Evolutionary conservation across 768 basidiomycete genomes (phyloP).

Genomic region (Trametopsis cervina): DNA sequence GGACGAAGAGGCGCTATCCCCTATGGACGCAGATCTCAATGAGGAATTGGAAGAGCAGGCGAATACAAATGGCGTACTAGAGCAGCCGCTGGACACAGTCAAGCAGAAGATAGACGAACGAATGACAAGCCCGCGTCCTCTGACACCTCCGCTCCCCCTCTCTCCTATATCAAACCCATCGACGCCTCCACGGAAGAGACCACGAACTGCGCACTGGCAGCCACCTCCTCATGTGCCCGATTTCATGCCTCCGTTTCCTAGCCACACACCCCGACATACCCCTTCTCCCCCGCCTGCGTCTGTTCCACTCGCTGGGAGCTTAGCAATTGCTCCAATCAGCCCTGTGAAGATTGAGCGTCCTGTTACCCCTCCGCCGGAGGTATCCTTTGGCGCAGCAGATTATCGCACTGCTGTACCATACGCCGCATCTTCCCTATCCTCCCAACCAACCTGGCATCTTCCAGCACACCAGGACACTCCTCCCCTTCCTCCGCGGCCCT

Average conservation of each 20-base stretch:
- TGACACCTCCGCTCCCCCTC: conserved; percentile 40
- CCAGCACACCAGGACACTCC: conserved; percentile 26
- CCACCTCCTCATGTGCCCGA: conserved; percentile 59
- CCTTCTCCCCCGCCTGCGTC: conserved; percentile 30
- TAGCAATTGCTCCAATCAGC: conserved; percentile 27
- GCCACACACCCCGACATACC: conserved; percentile 26
- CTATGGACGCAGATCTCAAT: conserved; percentile 5
- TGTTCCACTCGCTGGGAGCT: conserved; percentile 16
- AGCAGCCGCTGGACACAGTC: background rate
- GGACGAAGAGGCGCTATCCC: conserved; percentile 14
- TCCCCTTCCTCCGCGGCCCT: conserved; percentile 17
- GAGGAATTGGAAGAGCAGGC: background rate
- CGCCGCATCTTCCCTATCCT: conserved; percentile 61
- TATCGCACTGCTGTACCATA: conserved; percentile 71
- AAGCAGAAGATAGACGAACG: background rate
- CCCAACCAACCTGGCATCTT: conserved; percentile 63
- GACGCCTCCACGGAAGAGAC: conserved; percentile 51
- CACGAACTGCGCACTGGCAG: conserved; percentile 49
- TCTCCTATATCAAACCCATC: conserved; percentile 54
- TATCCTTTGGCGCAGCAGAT: conserved; percentile 48
- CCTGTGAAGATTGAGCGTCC: conserved; percentile 28
- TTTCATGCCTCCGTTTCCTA: conserved; percentile 65
- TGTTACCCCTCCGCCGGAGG: conserved; percentile 36
- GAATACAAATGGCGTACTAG: background rate
- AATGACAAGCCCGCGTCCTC: conserved; percentile 15